These are phyloP conservation scores for Ampelomyces quisqualis DNA, from an alignment of 2,329 filamentous ascomycete species.

Conservation along the genomic window DNA sequence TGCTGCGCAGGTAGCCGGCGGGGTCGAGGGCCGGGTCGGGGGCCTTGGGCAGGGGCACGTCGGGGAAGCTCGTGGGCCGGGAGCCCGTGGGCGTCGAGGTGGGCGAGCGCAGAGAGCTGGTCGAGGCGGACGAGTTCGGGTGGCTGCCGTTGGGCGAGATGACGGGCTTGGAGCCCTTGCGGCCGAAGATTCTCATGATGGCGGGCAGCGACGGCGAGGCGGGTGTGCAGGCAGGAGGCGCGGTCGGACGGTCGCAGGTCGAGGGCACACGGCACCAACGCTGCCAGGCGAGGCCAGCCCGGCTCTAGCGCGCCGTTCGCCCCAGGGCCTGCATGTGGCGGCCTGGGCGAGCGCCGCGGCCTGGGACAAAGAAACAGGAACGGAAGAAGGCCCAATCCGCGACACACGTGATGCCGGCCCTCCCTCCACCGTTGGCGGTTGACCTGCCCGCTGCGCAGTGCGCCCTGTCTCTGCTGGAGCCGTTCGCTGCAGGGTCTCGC, in stretches of 20 bases:
- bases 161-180: constrained; percentile 49
- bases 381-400: neutral
- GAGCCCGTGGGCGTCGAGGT: constrained; percentile 47
- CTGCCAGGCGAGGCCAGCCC: no score
- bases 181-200: constrained; percentile 56
- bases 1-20: constrained; percentile 84
- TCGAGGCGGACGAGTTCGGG: constrained; percentile 49
- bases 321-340: constrained; percentile 14
- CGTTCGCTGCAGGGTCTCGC: constrained; percentile 7
- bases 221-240: constrained; percentile 6
- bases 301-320: constrained; percentile 14
- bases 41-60: constrained; percentile 77
- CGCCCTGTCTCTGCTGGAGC: no score
- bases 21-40: constrained; percentile 88
- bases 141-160: constrained; percentile 40
- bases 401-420: constrained; percentile 2
- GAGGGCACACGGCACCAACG: no score
- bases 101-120: constrained; percentile 54
- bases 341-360: no score
- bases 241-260: constrained; percentile 3
- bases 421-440: no score
- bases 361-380: constrained; percentile 18
- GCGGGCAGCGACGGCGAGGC: constrained; percentile 4
- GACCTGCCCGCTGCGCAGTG: no score
- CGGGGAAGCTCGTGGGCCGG: constrained; percentile 58